Conservation (phyloP, 1,284 basidiomycete species). For the Heterobasidion parviporum region DNA sequence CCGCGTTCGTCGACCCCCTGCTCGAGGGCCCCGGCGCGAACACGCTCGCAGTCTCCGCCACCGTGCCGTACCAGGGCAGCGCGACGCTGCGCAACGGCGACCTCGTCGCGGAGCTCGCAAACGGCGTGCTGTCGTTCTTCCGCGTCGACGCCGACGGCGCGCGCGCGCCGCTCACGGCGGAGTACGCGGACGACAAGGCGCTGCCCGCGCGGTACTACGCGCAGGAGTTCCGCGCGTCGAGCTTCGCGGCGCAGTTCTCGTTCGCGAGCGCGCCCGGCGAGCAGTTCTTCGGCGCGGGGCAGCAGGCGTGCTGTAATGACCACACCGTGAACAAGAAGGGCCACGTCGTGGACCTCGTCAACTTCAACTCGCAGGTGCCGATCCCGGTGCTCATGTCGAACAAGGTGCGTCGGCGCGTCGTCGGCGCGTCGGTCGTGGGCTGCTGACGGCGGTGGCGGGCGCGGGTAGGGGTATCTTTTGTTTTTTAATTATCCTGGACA, state of each 20-base stretch:
- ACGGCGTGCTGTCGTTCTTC: conserved; percentile 26
- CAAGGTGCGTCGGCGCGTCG: conserved; percentile 18
- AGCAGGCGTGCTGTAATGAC: conserved; percentile 33
- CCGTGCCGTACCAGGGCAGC: conserved; percentile 24
- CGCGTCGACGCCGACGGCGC: conserved; percentile 26
- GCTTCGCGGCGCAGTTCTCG: conserved; percentile 28
- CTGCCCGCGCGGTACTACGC: conserved; percentile 26
- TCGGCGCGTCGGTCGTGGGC: neutral
- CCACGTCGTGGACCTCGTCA: conserved; percentile 31
- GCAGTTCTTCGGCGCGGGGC: conserved; percentile 30
- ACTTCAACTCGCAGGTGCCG: conserved; percentile 33
- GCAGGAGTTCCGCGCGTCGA: conserved; percentile 26
- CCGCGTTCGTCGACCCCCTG: conserved; percentile 30
- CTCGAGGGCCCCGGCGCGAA: conserved; percentile 29
- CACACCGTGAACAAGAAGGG: conserved; percentile 35
- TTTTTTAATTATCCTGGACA: conserved; percentile 34
- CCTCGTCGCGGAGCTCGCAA: conserved; percentile 21
- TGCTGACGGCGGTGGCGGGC: neutral
- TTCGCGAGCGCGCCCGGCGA: conserved; percentile 28
- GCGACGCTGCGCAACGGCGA: conserved; percentile 28
- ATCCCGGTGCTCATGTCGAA: conserved; percentile 34
- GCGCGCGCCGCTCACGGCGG: conserved; percentile 23
- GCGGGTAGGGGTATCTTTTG: conserved; percentile 28
- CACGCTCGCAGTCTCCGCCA: conserved; percentile 23
- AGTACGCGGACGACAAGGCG: conserved; percentile 30